Conservation (phyloP, 768 basidiomycete genomes). For the Antrodiella citrinella region DNA sequence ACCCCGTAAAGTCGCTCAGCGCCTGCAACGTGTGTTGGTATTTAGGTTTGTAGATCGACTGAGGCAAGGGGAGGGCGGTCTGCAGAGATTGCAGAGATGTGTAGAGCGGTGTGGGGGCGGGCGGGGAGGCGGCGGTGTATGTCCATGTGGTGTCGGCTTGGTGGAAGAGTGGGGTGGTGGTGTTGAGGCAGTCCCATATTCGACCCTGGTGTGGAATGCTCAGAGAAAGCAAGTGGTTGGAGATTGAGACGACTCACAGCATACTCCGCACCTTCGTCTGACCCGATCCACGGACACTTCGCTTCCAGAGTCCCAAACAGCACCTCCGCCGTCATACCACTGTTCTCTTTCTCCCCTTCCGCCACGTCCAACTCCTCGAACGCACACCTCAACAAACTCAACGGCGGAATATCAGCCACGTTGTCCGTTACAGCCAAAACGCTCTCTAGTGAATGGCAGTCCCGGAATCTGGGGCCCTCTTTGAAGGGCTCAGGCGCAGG, state of each 20-base stretch:
- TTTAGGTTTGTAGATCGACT: conserved; percentile 5
- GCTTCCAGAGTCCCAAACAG: conserved; percentile 51
- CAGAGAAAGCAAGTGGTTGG: too few relatives aligned
- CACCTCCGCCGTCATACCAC: conserved; percentile 48
- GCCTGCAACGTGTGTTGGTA: conserved; percentile 58
- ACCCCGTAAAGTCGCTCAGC: conserved; percentile 69
- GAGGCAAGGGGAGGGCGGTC: conserved; percentile 12
- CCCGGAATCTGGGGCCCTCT: conserved; percentile 37
- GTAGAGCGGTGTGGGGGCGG: conserved; percentile 23
- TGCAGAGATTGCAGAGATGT: conserved; percentile 16
- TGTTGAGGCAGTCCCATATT: conserved; percentile 59
- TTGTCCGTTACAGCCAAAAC: conserved; percentile 21
- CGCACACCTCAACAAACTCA: conserved; percentile 58
- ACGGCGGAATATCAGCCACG: conserved; percentile 30
- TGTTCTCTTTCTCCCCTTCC: conserved; percentile 22
- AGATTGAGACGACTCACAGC: conserved; percentile 35
- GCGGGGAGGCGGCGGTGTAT: conserved; percentile 25
- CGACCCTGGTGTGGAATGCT: too few relatives aligned
- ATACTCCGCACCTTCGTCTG: conserved; percentile 39
- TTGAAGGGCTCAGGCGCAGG: conserved; percentile 44
- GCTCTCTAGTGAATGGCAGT: conserved; percentile 38
- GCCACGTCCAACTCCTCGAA: conserved; percentile 37
- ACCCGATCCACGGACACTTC: conserved; percentile 49
- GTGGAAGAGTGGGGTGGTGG: conserved; percentile 37
- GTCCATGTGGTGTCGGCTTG: conserved; percentile 26